Base-by-base conservation (phyloP, 495 filamentous ascomycete genomes). In the Hypoxylon fragiforme region DNA sequence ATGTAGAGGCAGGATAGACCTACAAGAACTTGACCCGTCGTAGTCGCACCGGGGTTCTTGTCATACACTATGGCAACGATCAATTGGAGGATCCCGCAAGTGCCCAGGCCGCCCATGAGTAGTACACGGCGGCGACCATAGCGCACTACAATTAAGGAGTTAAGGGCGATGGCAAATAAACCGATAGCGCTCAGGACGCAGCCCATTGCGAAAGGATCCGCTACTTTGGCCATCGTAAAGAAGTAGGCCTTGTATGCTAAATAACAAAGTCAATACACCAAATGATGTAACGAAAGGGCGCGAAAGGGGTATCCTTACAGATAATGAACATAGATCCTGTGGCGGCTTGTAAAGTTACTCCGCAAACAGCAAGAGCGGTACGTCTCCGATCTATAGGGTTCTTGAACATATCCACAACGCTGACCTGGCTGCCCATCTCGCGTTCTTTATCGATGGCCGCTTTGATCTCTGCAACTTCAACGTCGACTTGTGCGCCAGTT, bases 271-370 rank as follows among this genome's bases (percentile, higher is more conserved):
- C 9, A 63, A 54, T 6, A 34, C 9, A 1, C 16, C 13, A 7
- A 2, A 26, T 21, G 14, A 2, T 7, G 8, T 4, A 55, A 22
- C 13, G n/a, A 22, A n/a, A 20, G 5, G 12, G 5, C 4, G 24
- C 24, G 24, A 28, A 28, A 4, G 4, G 7, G 31, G 21, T 3
- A 30, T 15, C 34, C 52, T 28, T 56, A 67, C 66, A 60, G 41
- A 81, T 79, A 63, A 81, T 78, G 52, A 72, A 81, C 77, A 79
- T 81, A 4, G 77, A 74, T 7, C 78, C 78, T 14, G 69, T 73
- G 7, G 76, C 74, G 26, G 77, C 77, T 35, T 81, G 78, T 0
- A 72, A 64, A 20, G 62, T 69, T 7, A 81, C 68, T n/a, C 68
- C 76, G 3, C 64, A 71, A 30, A 80, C 67, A 3, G 70, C 67